phyloP scores from a whole-genome alignment of 257 asterid genomes.

The Petrea volubilis region DNA sequence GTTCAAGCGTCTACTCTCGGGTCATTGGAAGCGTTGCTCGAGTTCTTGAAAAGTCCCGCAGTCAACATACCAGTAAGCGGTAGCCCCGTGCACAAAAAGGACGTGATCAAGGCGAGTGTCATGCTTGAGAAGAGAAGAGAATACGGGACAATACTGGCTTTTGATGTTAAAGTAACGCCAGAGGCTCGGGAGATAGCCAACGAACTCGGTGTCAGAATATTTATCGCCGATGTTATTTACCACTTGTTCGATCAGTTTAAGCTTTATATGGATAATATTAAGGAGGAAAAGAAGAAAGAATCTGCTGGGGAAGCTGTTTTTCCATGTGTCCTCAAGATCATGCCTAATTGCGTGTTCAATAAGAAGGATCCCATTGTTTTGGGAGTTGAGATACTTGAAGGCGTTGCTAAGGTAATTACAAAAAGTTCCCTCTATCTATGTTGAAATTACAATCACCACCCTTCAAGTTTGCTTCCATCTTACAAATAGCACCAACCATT shows the following conservation, averaged over 20 bases:
- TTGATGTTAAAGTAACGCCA: slow-evolving; percentile 87
- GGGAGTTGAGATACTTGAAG: slow-evolving; percentile 94
- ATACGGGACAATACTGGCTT: slow-evolving; percentile 88
- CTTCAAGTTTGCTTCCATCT: too few species aligned
- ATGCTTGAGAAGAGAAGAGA: slow-evolving; percentile 99
- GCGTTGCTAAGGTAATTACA: slow-evolving; percentile 76
- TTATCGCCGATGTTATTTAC: slow-evolving; percentile 86
- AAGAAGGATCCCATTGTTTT: slow-evolving; percentile 96
- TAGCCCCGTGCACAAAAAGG: slow-evolving; percentile 92
- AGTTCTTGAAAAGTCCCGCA: slow-evolving; percentile 88
- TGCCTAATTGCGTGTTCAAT: slow-evolving; percentile 80
- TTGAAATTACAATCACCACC: too few species aligned
- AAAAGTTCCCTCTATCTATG: slow-evolving; percentile 8
- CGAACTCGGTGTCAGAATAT: slow-evolving; percentile 82
- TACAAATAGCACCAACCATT: too few species aligned
- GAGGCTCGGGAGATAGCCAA: slow-evolving; percentile 95
- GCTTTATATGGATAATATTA: slow-evolving; percentile 87
- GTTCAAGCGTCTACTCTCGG: slow-evolving; percentile 99
- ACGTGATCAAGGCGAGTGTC: slow-evolving; percentile 95
- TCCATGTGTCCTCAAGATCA: slow-evolving; percentile 91
- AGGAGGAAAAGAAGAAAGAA: slow-evolving; percentile 94
- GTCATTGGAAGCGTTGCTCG: slow-evolving; percentile 90
- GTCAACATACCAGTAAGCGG: slow-evolving; percentile 97
- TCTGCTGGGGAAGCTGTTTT: slow-evolving; percentile 93
- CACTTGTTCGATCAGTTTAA: slow-evolving; percentile 92